Evolutionary conservation across 208 protist genomes (phyloP), one percentile per base, ranked within the genome.

Genomic region (Acanthamoeba divionensis): DNA sequence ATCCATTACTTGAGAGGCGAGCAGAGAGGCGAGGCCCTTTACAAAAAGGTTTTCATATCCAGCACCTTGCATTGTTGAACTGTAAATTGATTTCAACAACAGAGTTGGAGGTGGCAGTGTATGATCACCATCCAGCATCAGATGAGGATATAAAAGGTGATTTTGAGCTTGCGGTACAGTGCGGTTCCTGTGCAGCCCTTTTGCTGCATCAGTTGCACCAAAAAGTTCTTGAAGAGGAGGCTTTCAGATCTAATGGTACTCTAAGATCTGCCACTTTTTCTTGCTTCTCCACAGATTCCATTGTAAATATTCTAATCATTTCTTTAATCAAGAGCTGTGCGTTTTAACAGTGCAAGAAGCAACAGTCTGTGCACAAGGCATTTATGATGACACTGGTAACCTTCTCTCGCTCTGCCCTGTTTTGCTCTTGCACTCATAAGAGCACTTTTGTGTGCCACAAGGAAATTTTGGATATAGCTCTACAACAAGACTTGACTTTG

Each of bases 91-190:
- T 77, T 77, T 21, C n/a, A 13, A n/a, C 10, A 24, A 13, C 29
- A 24, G 13, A 41, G 26, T 26, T 29, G 3, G 55, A 87, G 57
- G 54, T 87, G 21, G 48, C 31, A 26, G 57, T 87, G 0, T 87
- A 87, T 29, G 79, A 87, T 26, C 79, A 87, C n/a, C 79, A 87
- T 26, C 79, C 79, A 15, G 36, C 50, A 13, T 66, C 79, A 18
- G 55, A 87, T 12, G 57, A 87, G 33, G 79, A 87, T 29, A 67
- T 87, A 18, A 38, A 52, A 7, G 54, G 24, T 12, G 24, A 8
- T 5, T 1, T 18, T 9, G n/a, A 87, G 13, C 26, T 52, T 8
- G 79, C 69, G 31, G 26, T 38, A 29, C 79, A 18, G 21, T 45
- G 45, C 7, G 79, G 79, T 0, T 87, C 79, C 3, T 87, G 79